phyloP scores from a whole-genome alignment of 2,329 filamentous ascomycete genomes.

The Neopestalotiopsis sp. region DNA sequence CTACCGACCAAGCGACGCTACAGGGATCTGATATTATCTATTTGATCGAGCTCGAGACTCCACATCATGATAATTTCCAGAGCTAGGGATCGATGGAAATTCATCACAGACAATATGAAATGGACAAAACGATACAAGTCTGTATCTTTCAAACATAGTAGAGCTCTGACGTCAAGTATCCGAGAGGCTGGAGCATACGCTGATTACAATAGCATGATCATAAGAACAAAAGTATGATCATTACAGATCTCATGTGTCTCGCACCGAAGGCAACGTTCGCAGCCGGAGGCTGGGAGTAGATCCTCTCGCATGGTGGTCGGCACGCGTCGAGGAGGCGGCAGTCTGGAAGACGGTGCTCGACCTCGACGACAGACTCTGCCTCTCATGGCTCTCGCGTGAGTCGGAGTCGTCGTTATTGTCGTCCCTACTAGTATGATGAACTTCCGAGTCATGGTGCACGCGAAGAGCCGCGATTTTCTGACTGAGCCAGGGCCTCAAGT shows the following conservation, averaged over 20 bases:
- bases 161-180: not conserved
- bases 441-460: not conserved
- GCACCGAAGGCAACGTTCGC: not conserved
- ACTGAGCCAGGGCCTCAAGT: constrained; percentile 4
- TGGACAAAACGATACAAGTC: no score
- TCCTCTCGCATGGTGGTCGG: not conserved
- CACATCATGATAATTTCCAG: not conserved
- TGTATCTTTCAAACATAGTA: no score
- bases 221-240: not conserved
- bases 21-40: not conserved
- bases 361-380: not conserved
- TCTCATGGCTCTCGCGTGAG: not conserved
- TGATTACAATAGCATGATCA: no score
- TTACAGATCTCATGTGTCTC: not conserved
- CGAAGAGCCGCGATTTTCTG: not conserved
- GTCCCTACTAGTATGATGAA: not conserved
- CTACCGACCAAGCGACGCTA: not conserved
- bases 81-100: no score
- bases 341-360: constrained; percentile 10
- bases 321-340: constrained; percentile 1
- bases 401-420: no score
- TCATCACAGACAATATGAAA: no score
- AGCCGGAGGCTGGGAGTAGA: not conserved
- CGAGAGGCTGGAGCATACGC: no score
- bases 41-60: not conserved